Conservation (phyloP, 805 yeast species). For the Debaryomyces maramus region DNA sequence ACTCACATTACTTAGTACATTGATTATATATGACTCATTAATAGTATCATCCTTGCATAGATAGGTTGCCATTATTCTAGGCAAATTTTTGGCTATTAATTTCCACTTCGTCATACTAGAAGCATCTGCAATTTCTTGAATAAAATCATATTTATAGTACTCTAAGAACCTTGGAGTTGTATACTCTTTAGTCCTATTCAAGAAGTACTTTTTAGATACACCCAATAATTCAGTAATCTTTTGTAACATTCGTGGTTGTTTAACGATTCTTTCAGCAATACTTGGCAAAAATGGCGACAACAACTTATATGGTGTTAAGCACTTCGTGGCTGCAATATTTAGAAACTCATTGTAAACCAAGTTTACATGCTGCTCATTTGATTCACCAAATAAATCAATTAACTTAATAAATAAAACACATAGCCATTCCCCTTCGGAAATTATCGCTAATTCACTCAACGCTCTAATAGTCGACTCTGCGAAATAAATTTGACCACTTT, state of each 20-base stretch:
- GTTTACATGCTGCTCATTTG: slow-evolving; percentile 64
- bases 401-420: slow-evolving; percentile 66
- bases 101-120: slow-evolving; percentile 46
- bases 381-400: slow-evolving; percentile 63
- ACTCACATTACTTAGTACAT: slow-evolving; percentile 52
- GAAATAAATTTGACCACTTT: slow-evolving; percentile 33
- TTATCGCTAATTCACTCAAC: slow-evolving; percentile 64
- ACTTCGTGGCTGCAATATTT: slow-evolving; percentile 54
- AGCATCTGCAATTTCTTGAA: slow-evolving; percentile 61
- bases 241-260: slow-evolving; percentile 54
- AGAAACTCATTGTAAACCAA: slow-evolving; percentile 66
- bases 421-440: slow-evolving; percentile 65
- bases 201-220: slow-evolving; percentile 58
- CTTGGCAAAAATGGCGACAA: slow-evolving; percentile 78
- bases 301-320: slow-evolving; percentile 73
- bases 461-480: slow-evolving; percentile 60
- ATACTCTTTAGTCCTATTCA: slow-evolving; percentile 66
- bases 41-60: slow-evolving; percentile 51
- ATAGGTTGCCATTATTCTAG: slow-evolving; percentile 57
- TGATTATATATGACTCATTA: slow-evolving; percentile 50
- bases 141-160: slow-evolving; percentile 59
- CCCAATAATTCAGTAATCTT: slow-evolving; percentile 66
- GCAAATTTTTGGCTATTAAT: slow-evolving; percentile 49
- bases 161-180: slow-evolving; percentile 77
- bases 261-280: slow-evolving; percentile 63